These are phyloP conservation scores for Artomyces pyxidatus DNA, from an alignment of 768 basidiomycete genomes.

Conservation along the genomic window DNA sequence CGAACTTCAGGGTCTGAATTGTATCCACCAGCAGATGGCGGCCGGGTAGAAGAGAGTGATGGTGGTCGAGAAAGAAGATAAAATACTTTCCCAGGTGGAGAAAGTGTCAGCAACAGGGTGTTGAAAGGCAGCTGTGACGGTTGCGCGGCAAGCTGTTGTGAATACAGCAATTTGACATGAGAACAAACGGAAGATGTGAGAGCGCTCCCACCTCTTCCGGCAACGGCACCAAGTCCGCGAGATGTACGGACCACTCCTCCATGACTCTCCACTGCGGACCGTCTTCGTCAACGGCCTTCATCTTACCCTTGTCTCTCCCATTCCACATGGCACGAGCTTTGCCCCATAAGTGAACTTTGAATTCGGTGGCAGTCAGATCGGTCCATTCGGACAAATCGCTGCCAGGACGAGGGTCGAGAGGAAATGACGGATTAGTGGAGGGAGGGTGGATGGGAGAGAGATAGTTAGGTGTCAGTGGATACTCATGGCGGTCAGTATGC, in stretches of 20 bases:
- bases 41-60: constrained; percentile 27
- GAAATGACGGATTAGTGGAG: constrained; percentile 77
- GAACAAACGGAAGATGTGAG: constrained; percentile 7
- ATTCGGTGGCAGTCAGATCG: constrained; percentile 40
- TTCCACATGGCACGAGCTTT: constrained; percentile 17
- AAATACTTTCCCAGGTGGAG: constrained; percentile 52
- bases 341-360: constrained; percentile 57
- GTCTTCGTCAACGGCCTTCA: constrained; percentile 4
- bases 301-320: constrained; percentile 10
- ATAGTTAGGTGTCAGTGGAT: no score
- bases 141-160: constrained; percentile 29
- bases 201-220: constrained; percentile 48
- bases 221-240: constrained; percentile 49
- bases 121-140: constrained; percentile 57
- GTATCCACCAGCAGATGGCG: constrained; percentile 56
- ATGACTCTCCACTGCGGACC: constrained; percentile 52
- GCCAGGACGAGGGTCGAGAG: constrained; percentile 42
- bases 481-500: no score
- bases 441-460: constrained; percentile 74
- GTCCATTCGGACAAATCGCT: constrained; percentile 48
- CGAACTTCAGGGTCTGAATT: constrained; percentile 63
- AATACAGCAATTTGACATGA: background rate
- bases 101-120: constrained; percentile 58
- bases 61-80: constrained; percentile 38
- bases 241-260: constrained; percentile 58